Conservation (phyloP, 805 yeast genomes). For the Debaryomyces prosopidis region DNA sequence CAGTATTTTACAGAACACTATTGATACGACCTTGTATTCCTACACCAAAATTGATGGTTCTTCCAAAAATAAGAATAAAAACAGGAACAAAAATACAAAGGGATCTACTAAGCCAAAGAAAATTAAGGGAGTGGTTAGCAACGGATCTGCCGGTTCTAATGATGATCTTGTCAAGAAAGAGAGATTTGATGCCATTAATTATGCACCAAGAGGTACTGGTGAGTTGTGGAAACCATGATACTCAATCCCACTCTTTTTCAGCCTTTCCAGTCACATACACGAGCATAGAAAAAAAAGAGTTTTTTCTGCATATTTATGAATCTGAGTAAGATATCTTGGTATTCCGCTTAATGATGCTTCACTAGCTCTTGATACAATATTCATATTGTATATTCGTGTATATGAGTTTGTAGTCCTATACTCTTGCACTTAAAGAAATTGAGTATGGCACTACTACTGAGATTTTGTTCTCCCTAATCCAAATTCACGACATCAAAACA, state of each 20-base stretch:
- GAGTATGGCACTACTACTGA: too few species aligned
- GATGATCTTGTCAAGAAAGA: conserved; percentile 42
- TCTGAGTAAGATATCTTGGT: too few species aligned
- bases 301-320: too few species aligned
- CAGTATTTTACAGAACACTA: conserved; percentile 29
- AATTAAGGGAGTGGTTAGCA: conserved; percentile 12
- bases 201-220: conserved; percentile 64
- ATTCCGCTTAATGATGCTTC: too few species aligned
- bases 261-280: background rate
- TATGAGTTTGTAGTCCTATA: too few species aligned
- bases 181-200: conserved; percentile 47
- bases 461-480: too few species aligned
- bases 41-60: conserved; percentile 10
- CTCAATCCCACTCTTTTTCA: background rate
- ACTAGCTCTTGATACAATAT: too few species aligned
- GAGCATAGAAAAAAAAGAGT: too few species aligned
- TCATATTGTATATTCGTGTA: too few species aligned
- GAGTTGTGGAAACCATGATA: conserved; percentile 54
- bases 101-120: conserved; percentile 1
- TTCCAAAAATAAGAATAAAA: conserved; percentile 9
- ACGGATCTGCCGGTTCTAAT: conserved; percentile 9
- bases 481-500: too few species aligned
- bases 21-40: conserved; percentile 33
- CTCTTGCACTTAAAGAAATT: too few species aligned
- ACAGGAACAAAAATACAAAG: conserved; percentile 2